These are phyloP conservation scores for Xylaria sp. DNA, from an alignment of 2,329 filamentous ascomycete species.

Conservation along the genomic window DNA sequence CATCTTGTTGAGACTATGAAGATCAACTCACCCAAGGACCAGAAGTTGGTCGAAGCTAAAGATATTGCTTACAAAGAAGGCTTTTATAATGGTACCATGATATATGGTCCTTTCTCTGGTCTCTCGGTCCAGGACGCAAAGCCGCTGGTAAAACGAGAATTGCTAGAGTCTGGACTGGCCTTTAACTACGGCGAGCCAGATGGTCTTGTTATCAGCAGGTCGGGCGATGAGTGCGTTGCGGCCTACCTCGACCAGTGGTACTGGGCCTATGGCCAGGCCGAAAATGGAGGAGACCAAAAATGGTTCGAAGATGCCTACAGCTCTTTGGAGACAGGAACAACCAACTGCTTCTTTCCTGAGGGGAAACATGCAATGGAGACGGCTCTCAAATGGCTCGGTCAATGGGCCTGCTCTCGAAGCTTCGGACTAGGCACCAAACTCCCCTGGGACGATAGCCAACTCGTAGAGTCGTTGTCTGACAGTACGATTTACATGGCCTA, in stretches of 20 bases:
- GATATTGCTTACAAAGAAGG: conserved; percentile 97
- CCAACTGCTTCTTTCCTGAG: conserved; percentile 71
- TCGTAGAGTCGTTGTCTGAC: conserved; percentile 92
- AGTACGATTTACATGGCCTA: conserved; percentile 91
- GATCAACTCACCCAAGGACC: conserved; percentile 95
- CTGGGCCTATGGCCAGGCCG: conserved; percentile 83
- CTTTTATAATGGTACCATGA: conserved; percentile 92
- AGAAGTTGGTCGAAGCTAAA: conserved; percentile 91
- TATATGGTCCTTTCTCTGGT: conserved; percentile 86
- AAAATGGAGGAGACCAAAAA: conserved; percentile 25
- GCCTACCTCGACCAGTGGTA: conserved; percentile 97
- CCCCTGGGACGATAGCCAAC: conserved; percentile 88
- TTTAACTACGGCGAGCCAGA: conserved; percentile 96
- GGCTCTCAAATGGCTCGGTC: conserved; percentile 75
- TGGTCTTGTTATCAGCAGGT: conserved; percentile 52
- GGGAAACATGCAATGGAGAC: conserved; percentile 63
- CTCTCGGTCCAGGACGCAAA: conserved; percentile 87
- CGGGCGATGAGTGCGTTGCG: conserved; percentile 91
- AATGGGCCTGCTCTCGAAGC: conserved; percentile 92
- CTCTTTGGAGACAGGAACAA: conserved; percentile 71
- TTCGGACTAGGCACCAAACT: conserved; percentile 90
- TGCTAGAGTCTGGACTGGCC: conserved; percentile 78
- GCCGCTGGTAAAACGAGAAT: conserved; percentile 77
- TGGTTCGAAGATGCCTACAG: conserved; percentile 81
- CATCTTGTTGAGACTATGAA: conserved; percentile 54